These are phyloP conservation scores for Starmerella khaoyaiensis DNA, from an alignment of 805 yeast genomes.

Conservation along the genomic window DNA sequence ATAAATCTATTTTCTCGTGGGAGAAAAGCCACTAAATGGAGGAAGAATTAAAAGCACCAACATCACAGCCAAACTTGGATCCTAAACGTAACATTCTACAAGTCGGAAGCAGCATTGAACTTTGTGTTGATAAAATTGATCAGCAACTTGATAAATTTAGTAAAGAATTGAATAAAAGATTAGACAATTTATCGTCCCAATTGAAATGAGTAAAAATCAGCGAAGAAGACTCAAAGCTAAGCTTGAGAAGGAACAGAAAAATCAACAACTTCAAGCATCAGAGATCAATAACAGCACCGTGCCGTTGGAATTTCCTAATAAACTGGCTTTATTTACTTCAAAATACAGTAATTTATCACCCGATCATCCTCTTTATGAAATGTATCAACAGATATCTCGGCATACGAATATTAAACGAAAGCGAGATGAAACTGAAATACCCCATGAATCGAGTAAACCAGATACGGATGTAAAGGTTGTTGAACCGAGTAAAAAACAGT, in stretches of 20 bases:
- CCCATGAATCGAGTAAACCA: background rate
- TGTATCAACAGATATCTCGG: constrained; percentile 12
- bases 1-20: no score
- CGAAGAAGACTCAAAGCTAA: constrained; percentile 1
- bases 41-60: no score
- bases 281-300: background rate
- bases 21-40: no score
- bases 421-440: background rate
- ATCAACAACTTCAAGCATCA: background rate
- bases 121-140: background rate
- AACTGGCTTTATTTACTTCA: constrained; percentile 8
- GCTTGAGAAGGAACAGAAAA: background rate
- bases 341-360: constrained; percentile 10
- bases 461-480: background rate
- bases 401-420: constrained; percentile 10
- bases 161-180: background rate
- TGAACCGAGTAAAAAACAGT: constrained; percentile 7
- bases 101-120: background rate
- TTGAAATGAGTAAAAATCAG: constrained; percentile 6
- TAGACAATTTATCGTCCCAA: background rate
- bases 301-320: background rate
- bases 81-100: constrained; percentile 2
- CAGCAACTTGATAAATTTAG: background rate
- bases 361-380: constrained; percentile 12
- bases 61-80: no score